Base-by-base conservation (phyloP, 2,329 filamentous ascomycete genomes). In the Orbilia oligospora region DNA sequence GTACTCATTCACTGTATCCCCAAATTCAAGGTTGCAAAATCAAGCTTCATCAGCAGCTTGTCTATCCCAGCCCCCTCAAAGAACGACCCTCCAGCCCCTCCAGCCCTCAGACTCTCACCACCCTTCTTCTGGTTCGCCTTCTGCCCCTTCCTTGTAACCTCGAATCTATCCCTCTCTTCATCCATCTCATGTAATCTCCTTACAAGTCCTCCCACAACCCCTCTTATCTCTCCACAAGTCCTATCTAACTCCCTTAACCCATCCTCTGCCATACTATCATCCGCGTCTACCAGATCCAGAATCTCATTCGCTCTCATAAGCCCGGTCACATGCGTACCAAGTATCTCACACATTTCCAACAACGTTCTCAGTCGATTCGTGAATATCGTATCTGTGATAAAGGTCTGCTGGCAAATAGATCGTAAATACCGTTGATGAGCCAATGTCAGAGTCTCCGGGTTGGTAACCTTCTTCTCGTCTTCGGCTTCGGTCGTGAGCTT, bases 31-130 rank as follows among this genome's bases (percentile, higher is more conserved):
- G 68, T 80, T 38, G 79, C 80, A 63, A 82, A 79, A 72, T 82
- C 81, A 38, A 82, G 61, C 69, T 81, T 81, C 81, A 82, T 82
- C 44, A 82, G 70, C 71, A 82, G 65, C 65, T 81, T 79, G 77
- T 82, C 81, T 48, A 82, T 80, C 18, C 82, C 82, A 14, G 77
- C 80, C 9, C 79, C 80, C 33, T 75, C 79, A 24, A 69, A 58
- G n/a, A 78, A 78, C 20, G 71, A 71, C 30, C 76, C 72, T 12
- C 55, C 41, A 22, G 46, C 69, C n/a, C 38, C 56, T 36, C 48
- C 67, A n/a, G 56, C 76, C 70, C 61, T 71, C 38, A 67, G 33
- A 41, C 51, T 58, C 38, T 61, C 58, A 20, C 38, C 51, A 49
- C 22, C 63, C 58, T 51, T 71, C 63, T 16, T 79, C 51, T 33